phyloP scores from a whole-genome alignment of 2,329 filamentous ascomycete genomes.

The Cladobotryum protrusum region DNA sequence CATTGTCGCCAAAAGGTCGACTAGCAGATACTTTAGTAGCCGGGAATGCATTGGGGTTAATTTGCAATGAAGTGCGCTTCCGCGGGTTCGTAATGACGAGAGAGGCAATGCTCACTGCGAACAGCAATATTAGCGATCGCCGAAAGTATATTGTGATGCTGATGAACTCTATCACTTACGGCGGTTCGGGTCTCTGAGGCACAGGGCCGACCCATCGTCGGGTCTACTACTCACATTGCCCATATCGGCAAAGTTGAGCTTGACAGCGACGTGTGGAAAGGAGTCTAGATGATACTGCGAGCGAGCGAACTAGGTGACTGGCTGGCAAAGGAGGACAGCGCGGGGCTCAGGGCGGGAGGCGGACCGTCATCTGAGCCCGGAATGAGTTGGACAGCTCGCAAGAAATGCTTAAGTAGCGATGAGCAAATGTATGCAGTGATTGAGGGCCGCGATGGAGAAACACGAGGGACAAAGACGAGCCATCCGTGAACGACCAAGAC shows the following conservation, averaged over 20 bases:
- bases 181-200: slow-evolving; percentile 85
- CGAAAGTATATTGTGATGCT: neutral
- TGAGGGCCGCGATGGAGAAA: slow-evolving; percentile 1
- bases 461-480: neutral
- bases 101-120: slow-evolving; percentile 76
- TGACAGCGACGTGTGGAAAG: slow-evolving; percentile 3
- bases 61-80: slow-evolving; percentile 67
- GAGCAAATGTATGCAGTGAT: slow-evolving; percentile 13
- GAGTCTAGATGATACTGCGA: slow-evolving; percentile 10
- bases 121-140: slow-evolving; percentile 14
- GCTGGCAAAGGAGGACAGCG: slow-evolving; percentile 15
- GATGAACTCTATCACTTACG: slow-evolving; percentile 52
- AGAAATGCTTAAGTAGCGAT: slow-evolving; percentile 15
- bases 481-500: slow-evolving; percentile 2
- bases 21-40: slow-evolving; percentile 69
- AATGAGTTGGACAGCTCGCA: slow-evolving; percentile 8
- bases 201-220: slow-evolving; percentile 75
- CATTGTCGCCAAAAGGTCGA: slow-evolving; percentile 65
- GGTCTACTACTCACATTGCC: slow-evolving; percentile 85
- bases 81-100: slow-evolving; percentile 75
- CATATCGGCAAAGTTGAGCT: slow-evolving; percentile 52
- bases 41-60: slow-evolving; percentile 82
- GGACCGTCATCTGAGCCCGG: slow-evolving; percentile 19
- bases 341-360: slow-evolving; percentile 20
- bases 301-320: slow-evolving; percentile 1